phyloP scores from a whole-genome alignment of 148 eudicot species.

The Mesembryanthemum crystallinum region DNA sequence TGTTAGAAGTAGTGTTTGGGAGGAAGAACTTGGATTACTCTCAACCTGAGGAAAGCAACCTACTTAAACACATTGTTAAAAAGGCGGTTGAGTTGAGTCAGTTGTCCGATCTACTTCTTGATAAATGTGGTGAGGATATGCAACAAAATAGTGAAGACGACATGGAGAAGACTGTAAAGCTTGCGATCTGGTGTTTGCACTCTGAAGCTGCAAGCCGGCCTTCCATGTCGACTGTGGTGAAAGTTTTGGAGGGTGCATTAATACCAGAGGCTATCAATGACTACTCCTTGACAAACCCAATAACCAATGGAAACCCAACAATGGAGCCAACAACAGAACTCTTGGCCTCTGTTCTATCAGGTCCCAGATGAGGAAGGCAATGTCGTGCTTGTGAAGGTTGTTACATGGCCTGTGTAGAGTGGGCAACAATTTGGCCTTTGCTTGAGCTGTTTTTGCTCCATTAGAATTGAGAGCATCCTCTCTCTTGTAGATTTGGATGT shows the following conservation, averaged over 20 bases:
- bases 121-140: slow-evolving; percentile 13
- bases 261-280: not conserved
- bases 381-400: no score
- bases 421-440: no score
- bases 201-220: not conserved
- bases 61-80: not conserved
- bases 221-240: slow-evolving; percentile 6
- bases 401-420: no score
- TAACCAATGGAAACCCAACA: not conserved
- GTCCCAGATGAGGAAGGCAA: not conserved
- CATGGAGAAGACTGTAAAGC: not conserved
- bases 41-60: slow-evolving; percentile 2
- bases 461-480: no score
- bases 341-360: slow-evolving; percentile 4
- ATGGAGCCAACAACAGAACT: not conserved
- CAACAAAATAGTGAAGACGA: slow-evolving; percentile 12
- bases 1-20: slow-evolving; percentile 13
- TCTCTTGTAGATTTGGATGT: no score
- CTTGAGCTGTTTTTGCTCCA: no score
- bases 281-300: not conserved
- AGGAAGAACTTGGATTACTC: slow-evolving; percentile 17
- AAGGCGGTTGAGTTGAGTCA: not conserved
- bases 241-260: slow-evolving; percentile 14
- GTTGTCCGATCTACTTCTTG: not conserved
- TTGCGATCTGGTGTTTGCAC: slow-evolving; percentile 14